These are phyloP conservation scores for Zostera marina DNA, from an alignment of 116 monocot species.

Conservation along the genomic window DNA sequence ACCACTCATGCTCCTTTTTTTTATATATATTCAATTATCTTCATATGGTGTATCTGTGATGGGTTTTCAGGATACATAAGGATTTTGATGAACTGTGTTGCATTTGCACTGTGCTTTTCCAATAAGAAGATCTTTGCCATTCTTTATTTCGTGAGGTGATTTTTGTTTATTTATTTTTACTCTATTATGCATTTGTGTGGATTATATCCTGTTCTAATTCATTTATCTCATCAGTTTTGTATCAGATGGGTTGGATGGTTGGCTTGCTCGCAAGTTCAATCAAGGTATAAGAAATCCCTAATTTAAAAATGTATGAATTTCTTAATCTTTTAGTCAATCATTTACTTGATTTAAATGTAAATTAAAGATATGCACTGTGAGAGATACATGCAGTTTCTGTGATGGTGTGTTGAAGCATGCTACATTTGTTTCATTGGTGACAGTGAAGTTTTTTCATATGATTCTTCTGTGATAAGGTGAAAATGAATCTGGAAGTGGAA, in stretches of 20 bases:
- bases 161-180: neutral
- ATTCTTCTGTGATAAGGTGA: too few species aligned
- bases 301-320: too few species aligned
- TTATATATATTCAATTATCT: neutral
- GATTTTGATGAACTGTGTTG: slow-evolving; percentile 65
- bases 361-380: too few species aligned
- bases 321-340: too few species aligned
- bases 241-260: slow-evolving; percentile 80
- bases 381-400: too few species aligned
- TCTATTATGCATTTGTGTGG: neutral
- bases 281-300: slow-evolving; percentile 36
- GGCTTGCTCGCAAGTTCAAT: slow-evolving; percentile 81
- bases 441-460: too few species aligned
- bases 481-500: too few species aligned
- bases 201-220: neutral
- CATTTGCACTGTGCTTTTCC: slow-evolving; percentile 78
- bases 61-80: slow-evolving; percentile 64
- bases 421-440: too few species aligned
- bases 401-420: too few species aligned
- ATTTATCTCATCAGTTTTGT: slow-evolving; percentile 40
- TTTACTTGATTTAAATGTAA: too few species aligned
- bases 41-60: neutral
- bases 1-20: neutral
- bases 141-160: slow-evolving; percentile 87
- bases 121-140: slow-evolving; percentile 59